Conservation (phyloP, 164 flowering plant genomes). For the Nymphaea thermarum region DNA sequence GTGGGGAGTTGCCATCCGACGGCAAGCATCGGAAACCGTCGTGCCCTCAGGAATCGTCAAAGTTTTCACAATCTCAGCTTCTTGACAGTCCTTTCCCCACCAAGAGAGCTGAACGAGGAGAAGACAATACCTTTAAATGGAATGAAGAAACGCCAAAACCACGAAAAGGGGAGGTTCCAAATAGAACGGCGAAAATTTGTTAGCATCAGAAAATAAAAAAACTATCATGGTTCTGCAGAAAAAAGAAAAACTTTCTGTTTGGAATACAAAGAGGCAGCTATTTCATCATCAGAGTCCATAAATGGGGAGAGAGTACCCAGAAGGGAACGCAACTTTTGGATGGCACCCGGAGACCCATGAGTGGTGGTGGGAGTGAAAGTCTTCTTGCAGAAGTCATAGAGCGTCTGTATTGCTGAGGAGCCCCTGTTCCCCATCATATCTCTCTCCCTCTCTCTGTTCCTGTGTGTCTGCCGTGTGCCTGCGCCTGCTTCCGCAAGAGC, state of each 20-base stretch:
- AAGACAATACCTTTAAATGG: background rate
- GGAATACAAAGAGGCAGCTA: too few species aligned
- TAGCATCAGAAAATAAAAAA: background rate
- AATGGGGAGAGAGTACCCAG: conserved; percentile 30
- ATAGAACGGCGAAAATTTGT: background rate
- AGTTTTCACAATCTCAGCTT: conserved; percentile 79
- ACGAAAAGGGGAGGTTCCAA: background rate
- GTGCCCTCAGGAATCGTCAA: conserved; percentile 91
- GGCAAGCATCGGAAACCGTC: conserved; percentile 81
- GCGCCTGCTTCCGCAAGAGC: too few species aligned
- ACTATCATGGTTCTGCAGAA: too few species aligned
- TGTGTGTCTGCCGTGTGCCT: too few species aligned
- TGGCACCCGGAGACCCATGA: conserved; percentile 33
- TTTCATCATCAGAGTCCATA: too few species aligned
- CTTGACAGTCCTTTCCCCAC: conserved; percentile 88
- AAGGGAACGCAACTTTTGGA: conserved; percentile 44
- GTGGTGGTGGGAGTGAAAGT: conserved; percentile 36
- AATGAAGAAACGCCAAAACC: background rate
- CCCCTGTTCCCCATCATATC: background rate
- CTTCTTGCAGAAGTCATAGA: conserved; percentile 55
- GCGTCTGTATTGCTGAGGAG: conserved; percentile 31
- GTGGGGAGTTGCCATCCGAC: conserved; percentile 84
- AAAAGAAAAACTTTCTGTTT: too few species aligned
- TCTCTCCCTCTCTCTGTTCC: background rate
- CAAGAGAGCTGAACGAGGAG: conserved; percentile 20